Percentiles rank a stretch among this genome's conserved stretches.
Conservation (phyloP, 2,329 filamentous ascomycete genomes). For the Venturia pyrina region DNA sequence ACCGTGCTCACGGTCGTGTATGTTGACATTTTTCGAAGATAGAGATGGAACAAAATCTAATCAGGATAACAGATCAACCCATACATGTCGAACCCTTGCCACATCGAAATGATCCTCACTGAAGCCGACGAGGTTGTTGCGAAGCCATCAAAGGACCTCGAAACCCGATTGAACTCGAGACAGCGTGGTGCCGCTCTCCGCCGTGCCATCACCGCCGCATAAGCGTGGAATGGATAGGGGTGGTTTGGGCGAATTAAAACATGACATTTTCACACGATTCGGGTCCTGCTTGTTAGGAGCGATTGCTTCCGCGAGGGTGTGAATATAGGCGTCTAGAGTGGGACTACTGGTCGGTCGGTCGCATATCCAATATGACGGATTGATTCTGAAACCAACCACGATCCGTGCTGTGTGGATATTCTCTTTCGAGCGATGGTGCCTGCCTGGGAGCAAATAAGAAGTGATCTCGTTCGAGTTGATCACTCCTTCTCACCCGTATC, state of each 20-base stretch:
- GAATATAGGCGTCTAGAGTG: slow-evolving; percentile 4
- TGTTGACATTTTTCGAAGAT: slow-evolving; percentile 33
- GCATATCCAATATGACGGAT: slow-evolving; percentile 1
- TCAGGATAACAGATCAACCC: slow-evolving; percentile 77
- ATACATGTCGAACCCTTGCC: slow-evolving; percentile 99
- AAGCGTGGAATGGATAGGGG: not conserved
- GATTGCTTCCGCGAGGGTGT: not conserved
- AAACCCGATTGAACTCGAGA: slow-evolving; percentile 69
- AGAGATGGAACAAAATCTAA: not conserved
- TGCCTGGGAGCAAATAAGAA: not conserved
- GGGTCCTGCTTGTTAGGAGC: not conserved
- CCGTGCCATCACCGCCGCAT: slow-evolving; percentile 44
- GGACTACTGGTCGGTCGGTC: not conserved
- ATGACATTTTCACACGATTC: slow-evolving; percentile 1
- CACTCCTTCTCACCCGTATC: not conserved
- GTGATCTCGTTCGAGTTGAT: not conserved
- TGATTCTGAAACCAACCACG: not conserved
- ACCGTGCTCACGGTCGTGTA: slow-evolving; percentile 99
- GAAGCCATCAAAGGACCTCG: slow-evolving; percentile 65
- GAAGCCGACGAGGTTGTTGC: slow-evolving; percentile 93
- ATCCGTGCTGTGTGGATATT: not conserved
- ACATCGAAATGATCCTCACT: slow-evolving; percentile 99
- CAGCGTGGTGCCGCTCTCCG: slow-evolving; percentile 68
- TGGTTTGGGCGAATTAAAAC: not conserved
- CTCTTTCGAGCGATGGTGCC: not conserved